These are phyloP conservation scores for Colletotrichum caudatum DNA, from an alignment of 2,329 filamentous ascomycete species.

Conservation along the genomic window DNA sequence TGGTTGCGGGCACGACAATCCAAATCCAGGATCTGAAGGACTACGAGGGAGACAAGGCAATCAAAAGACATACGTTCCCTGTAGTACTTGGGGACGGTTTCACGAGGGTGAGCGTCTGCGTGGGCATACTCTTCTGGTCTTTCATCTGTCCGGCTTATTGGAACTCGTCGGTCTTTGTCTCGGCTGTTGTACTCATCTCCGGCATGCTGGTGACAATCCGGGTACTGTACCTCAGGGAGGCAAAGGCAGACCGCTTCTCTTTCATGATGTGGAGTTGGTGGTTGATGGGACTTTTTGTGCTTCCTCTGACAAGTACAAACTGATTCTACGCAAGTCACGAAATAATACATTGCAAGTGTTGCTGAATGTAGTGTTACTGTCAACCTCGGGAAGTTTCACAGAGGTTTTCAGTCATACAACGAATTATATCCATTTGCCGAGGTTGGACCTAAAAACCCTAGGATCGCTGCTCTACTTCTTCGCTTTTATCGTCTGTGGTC, in stretches of 20 bases:
- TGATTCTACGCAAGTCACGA: neutral
- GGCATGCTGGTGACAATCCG: neutral
- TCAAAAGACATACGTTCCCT: constrained; percentile 17
- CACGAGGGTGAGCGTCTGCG: constrained; percentile 3
- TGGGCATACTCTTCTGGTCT: neutral
- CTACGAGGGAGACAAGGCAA: neutral
- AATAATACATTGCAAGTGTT: no score
- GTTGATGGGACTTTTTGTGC: neutral
- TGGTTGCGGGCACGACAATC: neutral
- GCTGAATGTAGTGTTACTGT: no score
- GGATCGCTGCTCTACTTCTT: constrained; percentile 16
- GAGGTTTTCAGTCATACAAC: no score
- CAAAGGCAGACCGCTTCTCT: neutral
- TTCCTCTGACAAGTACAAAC: neutral
- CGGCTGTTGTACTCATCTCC: neutral
- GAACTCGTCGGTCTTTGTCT: neutral
- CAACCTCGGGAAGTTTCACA: no score
- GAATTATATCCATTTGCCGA: no score
- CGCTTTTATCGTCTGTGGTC: constrained; percentile 2
- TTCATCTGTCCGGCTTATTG: neutral
- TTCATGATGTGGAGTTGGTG: neutral
- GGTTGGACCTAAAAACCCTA: no score
- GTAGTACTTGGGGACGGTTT: neutral
- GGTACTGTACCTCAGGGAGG: neutral
- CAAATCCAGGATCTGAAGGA: constrained; percentile 17